phyloP scores from a whole-genome alignment of 73 alveolate genomes.

The Paramecium pentaurelia region DNA sequence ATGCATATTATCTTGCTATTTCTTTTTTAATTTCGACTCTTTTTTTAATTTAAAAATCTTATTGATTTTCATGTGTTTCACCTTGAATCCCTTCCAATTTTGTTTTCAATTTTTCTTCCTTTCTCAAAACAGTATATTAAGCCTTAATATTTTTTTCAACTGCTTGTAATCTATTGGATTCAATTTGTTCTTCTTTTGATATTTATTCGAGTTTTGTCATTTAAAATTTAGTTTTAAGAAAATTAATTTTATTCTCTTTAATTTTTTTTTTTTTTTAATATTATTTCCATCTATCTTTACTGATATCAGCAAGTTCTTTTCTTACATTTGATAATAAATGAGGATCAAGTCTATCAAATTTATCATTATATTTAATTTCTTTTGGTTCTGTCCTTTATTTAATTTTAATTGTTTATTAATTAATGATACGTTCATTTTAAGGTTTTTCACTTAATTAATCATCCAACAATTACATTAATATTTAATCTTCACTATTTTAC shows the following conservation, averaged over 20 bases:
- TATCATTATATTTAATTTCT: not conserved
- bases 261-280: not conserved
- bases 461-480: not conserved
- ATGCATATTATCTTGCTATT: not conserved
- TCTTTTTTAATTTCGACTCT: not conserved
- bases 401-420: not conserved
- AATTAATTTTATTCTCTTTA: not conserved
- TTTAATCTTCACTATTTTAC: not conserved
- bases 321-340: not conserved
- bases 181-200: not conserved
- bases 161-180: not conserved
- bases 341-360: not conserved
- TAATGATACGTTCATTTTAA: not conserved
- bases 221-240: not conserved
- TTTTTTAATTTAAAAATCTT: not conserved
- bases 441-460: not conserved
- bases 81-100: not conserved
- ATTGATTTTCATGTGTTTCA: not conserved
- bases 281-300: constrained; percentile 2
- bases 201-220: not conserved
- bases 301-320: not conserved
- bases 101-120: not conserved
- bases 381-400: not conserved
- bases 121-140: not conserved
- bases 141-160: not conserved